phyloP scores from a whole-genome alignment of 163 green algal species.

The Prototheca wickerhamii region DNA sequence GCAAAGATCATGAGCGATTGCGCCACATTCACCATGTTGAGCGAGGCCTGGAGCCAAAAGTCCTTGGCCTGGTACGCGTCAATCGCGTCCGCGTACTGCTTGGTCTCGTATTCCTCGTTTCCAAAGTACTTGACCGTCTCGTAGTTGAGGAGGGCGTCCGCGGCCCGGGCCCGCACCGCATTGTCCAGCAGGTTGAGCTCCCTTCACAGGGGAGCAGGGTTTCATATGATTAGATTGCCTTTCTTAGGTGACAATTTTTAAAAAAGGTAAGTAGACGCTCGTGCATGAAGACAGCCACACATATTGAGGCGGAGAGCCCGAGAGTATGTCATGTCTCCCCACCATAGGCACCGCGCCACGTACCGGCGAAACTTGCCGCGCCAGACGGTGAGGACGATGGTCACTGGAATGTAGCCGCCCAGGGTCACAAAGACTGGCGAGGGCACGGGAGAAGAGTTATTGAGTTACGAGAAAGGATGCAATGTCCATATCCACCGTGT shows the following conservation, averaged over 20 bases:
- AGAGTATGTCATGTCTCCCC: too few relatives aligned
- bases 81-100: slow-evolving; percentile 31
- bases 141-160: slow-evolving; percentile 71
- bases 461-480: too few relatives aligned
- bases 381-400: slow-evolving; percentile 63
- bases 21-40: slow-evolving; percentile 64
- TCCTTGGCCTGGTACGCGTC: slow-evolving; percentile 41
- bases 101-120: slow-evolving; percentile 64
- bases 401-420: slow-evolving; percentile 41
- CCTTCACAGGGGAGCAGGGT: too few relatives aligned
- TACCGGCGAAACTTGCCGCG: slow-evolving; percentile 32
- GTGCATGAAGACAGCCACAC: too few relatives aligned
- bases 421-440: slow-evolving; percentile 56
- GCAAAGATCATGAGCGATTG: slow-evolving; percentile 63
- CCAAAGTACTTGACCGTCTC: slow-evolving; percentile 81
- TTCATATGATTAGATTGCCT: too few relatives aligned
- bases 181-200: slow-evolving; percentile 81
- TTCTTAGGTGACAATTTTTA: too few relatives aligned
- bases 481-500: too few relatives aligned
- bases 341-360: too few relatives aligned
- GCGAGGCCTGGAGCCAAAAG: slow-evolving; percentile 45
- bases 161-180: slow-evolving; percentile 36
- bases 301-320: too few relatives aligned
- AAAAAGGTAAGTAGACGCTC: too few relatives aligned
- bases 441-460: too few relatives aligned